Evolutionary conservation across 352 stramenopile genomes (phyloP).

Genomic region (Phytophthora multivora): DNA sequence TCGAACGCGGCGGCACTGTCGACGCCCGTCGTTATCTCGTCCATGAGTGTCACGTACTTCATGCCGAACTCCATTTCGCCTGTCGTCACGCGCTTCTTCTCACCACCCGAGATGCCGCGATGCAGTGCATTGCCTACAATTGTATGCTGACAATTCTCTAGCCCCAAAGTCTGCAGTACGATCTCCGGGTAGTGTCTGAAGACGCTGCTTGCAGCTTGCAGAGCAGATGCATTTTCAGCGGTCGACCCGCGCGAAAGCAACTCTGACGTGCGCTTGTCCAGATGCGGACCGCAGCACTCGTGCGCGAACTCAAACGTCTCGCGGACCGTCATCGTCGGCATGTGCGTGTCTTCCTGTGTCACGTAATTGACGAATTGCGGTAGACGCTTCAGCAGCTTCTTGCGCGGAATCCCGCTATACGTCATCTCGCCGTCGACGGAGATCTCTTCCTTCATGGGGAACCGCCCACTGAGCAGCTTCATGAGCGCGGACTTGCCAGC

Average conservation of each 20-base stretch:
- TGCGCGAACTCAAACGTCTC: conserved; percentile 18
- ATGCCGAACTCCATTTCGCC: conserved; percentile 88
- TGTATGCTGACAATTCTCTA: conserved; percentile 14
- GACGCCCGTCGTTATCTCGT: conserved; percentile 20
- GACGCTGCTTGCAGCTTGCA: conserved; percentile 39
- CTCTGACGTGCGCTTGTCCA: conserved; percentile 19
- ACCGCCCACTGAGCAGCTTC: conserved; percentile 18
- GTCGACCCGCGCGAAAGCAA: conserved; percentile 42
- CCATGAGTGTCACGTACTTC: conserved; percentile 48
- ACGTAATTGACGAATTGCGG: conserved; percentile 25
- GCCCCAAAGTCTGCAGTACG: conserved; percentile 28
- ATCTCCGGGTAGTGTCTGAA: conserved; percentile 63
- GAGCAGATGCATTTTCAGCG: conserved; percentile 48
- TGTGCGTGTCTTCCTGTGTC: conserved; percentile 15
- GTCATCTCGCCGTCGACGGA: conserved; percentile 13
- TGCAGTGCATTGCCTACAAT: conserved; percentile 14
- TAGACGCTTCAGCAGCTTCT: conserved; percentile 11
- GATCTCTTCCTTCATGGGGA: conserved; percentile 17
- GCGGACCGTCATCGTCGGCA: conserved; percentile 15
- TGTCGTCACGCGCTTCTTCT: conserved; percentile 81
- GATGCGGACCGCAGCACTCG: conserved; percentile 38
- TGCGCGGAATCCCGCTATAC: conserved; percentile 9
- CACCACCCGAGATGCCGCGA: conserved; percentile 70
- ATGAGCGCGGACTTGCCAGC: conserved; percentile 18
- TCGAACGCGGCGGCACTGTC: conserved; percentile 21